Percentiles rank a stretch among this genome's conserved stretches.
Conservation (phyloP, 768 basidiomycete genomes). For the Asterophora parasitica region DNA sequence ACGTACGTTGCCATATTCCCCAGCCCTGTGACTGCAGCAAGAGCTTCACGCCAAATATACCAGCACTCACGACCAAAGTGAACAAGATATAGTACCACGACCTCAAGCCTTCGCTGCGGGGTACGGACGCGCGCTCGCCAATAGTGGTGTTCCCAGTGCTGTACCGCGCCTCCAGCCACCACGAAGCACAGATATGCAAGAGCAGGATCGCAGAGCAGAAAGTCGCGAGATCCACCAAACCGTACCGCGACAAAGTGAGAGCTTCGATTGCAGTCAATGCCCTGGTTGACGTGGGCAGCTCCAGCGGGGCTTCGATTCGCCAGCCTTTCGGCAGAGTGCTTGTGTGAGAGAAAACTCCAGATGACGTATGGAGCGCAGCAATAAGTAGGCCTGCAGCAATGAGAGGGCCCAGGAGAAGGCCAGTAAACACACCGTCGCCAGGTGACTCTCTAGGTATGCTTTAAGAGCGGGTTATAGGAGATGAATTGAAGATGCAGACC, state of each 20-base stretch:
- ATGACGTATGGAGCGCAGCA: constrained; percentile 37
- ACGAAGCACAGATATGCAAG: constrained; percentile 73
- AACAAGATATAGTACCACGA: constrained; percentile 64
- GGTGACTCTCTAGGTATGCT: constrained; percentile 52
- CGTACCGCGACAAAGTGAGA: constrained; percentile 64
- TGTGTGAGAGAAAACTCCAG: constrained; percentile 20
- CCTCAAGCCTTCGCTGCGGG: constrained; percentile 63
- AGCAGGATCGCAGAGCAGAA: constrained; percentile 78
- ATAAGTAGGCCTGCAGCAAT: constrained; percentile 67
- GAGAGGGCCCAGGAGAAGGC: constrained; percentile 78
- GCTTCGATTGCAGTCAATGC: constrained; percentile 45
- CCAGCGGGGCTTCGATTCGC: constrained; percentile 72
- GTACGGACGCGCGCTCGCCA: constrained; percentile 71
- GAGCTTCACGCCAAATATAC: constrained; percentile 46
- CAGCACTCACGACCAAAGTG: constrained; percentile 46
- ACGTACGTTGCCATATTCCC: constrained; percentile 69
- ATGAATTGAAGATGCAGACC: constrained; percentile 34
- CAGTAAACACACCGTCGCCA: constrained; percentile 85
- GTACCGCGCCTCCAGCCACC: constrained; percentile 61
- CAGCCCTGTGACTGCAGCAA: constrained; percentile 37
- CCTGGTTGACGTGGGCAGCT: constrained; percentile 39
- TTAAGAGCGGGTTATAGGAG: constrained; percentile 7
- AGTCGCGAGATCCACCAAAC: constrained; percentile 73
- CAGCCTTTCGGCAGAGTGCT: constrained; percentile 54
- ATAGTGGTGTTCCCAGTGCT: constrained; percentile 42